Percentiles rank a stretch among this genome's conserved stretches.
Conservation (phyloP, 1,284 basidiomycete genomes). For the Ustilago esculenta region DNA sequence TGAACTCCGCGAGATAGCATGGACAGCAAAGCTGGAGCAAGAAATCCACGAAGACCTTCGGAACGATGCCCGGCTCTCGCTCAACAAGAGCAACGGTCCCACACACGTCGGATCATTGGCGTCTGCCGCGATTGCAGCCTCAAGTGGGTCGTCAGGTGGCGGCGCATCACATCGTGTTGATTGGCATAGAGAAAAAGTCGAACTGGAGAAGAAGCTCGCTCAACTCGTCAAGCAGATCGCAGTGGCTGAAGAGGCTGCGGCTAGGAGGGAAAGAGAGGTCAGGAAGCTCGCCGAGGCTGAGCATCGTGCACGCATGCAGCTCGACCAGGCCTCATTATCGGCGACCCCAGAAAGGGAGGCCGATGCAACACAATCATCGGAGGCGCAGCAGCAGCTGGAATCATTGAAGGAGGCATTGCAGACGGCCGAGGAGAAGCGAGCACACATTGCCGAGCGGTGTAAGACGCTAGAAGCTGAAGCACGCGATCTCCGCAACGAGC, state of each 20-base stretch:
- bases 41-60: slow-evolving; percentile 25
- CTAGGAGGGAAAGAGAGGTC: slow-evolving; percentile 33
- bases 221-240: slow-evolving; percentile 31
- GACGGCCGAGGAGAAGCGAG: slow-evolving; percentile 11
- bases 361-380: not conserved
- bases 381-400: slow-evolving; percentile 13
- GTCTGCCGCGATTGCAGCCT: slow-evolving; percentile 21
- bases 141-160: slow-evolving; percentile 9
- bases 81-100: slow-evolving; percentile 38
- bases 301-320: slow-evolving; percentile 12
- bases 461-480: slow-evolving; percentile 26
- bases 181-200: slow-evolving; percentile 42
- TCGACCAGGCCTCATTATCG: slow-evolving; percentile 20
- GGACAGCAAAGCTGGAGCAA: slow-evolving; percentile 25
- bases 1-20: slow-evolving; percentile 20
- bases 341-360: not conserved
- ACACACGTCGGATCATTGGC: slow-evolving; percentile 23
- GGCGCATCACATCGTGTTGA: slow-evolving; percentile 23
- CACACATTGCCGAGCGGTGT: slow-evolving; percentile 12
- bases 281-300: slow-evolving; percentile 31
- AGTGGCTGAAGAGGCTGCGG: slow-evolving; percentile 22
- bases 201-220: slow-evolving; percentile 38
- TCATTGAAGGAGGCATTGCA: slow-evolving; percentile 10
- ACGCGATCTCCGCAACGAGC: slow-evolving; percentile 28
- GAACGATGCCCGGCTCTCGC: slow-evolving; percentile 35